Evolutionary conservation across 2,329 filamentous ascomycete species (phyloP).

Genomic region (Claviceps purpurea): DNA sequence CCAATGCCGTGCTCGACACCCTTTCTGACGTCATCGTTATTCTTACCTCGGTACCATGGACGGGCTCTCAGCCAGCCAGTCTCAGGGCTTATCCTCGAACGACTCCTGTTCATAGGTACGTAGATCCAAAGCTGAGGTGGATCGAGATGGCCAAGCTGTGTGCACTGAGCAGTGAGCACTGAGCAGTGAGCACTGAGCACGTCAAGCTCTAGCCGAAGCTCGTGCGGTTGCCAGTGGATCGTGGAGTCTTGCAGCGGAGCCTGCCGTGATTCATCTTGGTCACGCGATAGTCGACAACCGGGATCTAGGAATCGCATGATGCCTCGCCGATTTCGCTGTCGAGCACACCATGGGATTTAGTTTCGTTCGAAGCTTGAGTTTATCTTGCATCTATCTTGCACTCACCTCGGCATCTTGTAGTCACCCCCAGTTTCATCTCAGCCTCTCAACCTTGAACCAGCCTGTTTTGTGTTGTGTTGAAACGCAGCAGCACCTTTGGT

Average conservation of each 20-base stretch:
- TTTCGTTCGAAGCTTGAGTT: too few species aligned
- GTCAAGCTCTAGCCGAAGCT: background rate
- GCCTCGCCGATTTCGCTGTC: background rate
- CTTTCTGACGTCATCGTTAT: background rate
- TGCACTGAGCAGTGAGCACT: too few species aligned
- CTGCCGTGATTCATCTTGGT: background rate
- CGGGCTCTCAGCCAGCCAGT: background rate
- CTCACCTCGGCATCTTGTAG: background rate
- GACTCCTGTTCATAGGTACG: too few species aligned
- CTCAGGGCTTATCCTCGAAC: too few species aligned
- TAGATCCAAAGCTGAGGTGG: too few species aligned
- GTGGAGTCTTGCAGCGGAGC: background rate
- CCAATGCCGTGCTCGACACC: background rate
- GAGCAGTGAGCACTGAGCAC: background rate
- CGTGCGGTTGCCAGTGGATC: background rate
- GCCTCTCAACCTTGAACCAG: too few species aligned
- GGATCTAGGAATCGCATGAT: background rate
- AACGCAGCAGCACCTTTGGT: background rate
- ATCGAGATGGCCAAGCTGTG: too few species aligned
- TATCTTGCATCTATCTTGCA: background rate
- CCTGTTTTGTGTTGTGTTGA: background rate
- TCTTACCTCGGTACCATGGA: background rate
- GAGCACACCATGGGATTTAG: too few species aligned
- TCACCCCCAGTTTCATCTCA: too few species aligned
- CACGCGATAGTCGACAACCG: background rate